Evolutionary conservation across 352 stramenopile genomes (phyloP).

Genomic region (Phytopythium mirpurense): DNA sequence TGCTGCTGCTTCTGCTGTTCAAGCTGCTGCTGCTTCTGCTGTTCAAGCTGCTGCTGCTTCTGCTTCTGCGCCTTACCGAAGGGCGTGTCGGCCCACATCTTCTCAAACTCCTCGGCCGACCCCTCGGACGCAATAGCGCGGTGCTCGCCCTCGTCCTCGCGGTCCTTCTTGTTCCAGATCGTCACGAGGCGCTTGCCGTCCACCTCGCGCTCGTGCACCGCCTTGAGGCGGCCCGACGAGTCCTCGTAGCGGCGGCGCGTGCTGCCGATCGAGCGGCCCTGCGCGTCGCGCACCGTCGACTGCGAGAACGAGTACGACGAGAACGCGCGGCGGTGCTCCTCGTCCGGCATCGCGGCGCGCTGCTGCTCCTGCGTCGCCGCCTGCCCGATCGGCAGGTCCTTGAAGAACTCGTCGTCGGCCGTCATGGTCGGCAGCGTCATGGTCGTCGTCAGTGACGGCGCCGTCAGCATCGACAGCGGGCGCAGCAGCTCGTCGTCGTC

Average conservation of each 20-base stretch:
- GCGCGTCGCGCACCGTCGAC: conserved; percentile 65
- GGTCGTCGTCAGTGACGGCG: conserved; percentile 16
- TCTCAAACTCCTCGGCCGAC: conserved; percentile 64
- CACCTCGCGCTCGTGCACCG: conserved; percentile 74
- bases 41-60: conserved; percentile 50
- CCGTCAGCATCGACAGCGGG: conserved; percentile 28
- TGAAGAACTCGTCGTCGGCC: conserved; percentile 79
- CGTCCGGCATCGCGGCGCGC: conserved; percentile 12
- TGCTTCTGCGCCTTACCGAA: conserved; percentile 66
- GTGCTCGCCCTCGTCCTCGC: conserved; percentile 63
- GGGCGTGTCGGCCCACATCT: conserved; percentile 60
- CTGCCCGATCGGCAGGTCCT: conserved; percentile 46
- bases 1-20: background rate
- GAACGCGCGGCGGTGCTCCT: conserved; percentile 37
- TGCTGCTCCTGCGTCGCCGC: conserved; percentile 20
- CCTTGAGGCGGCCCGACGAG: conserved; percentile 74
- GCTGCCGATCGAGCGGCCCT: conserved; percentile 55
- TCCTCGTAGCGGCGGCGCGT: conserved; percentile 82
- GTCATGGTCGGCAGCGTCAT: conserved; percentile 25
- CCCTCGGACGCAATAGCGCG: conserved; percentile 50
- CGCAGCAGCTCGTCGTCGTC: conserved; percentile 46
- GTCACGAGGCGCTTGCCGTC: conserved; percentile 55
- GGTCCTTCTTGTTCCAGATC: conserved; percentile 67
- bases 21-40: conserved; percentile 5
- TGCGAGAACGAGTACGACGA: conserved; percentile 78